These are phyloP conservation scores for Ulota crispa DNA, from an alignment of 225 moss, liverwort and hornwort species.

Conservation along the genomic window DNA sequence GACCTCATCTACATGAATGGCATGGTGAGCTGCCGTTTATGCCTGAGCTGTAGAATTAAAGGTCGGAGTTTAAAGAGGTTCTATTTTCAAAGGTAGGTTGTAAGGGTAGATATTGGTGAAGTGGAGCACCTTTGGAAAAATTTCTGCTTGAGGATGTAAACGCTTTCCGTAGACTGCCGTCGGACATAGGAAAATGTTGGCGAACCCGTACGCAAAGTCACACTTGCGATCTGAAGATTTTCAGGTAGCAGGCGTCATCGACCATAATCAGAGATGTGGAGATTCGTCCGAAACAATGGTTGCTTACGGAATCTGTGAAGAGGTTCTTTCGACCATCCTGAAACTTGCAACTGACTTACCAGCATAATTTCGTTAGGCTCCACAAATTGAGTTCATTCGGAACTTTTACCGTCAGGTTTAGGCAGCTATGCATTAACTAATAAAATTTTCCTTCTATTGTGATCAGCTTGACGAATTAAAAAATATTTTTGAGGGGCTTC, in stretches of 20 bases:
- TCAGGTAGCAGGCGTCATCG: conserved; percentile 86
- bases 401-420: not conserved
- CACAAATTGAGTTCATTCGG: not conserved
- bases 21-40: conserved; percentile 48
- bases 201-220: not conserved
- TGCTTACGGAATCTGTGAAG: conserved; percentile 80
- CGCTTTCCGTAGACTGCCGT: not conserved
- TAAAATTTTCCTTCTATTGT: conserved; percentile 23
- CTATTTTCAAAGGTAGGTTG: not conserved
- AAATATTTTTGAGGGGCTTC: conserved; percentile 81
- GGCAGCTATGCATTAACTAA: not conserved
- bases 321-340: conserved; percentile 46
- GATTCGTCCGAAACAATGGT: conserved; percentile 73
- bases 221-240: not conserved
- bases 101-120: conserved; percentile 6
- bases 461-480: conserved; percentile 89
- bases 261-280: conserved; percentile 81
- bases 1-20: conserved; percentile 76
- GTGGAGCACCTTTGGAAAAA: not conserved
- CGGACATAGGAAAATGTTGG: not conserved
- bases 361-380: conserved; percentile 14
- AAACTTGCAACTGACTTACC: conserved; percentile 13
- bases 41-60: not conserved
- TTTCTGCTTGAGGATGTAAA: not conserved
- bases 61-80: not conserved